Base-by-base conservation (phyloP, 2,329 filamentous ascomycete species). In the Karstenula rhodostoma region DNA sequence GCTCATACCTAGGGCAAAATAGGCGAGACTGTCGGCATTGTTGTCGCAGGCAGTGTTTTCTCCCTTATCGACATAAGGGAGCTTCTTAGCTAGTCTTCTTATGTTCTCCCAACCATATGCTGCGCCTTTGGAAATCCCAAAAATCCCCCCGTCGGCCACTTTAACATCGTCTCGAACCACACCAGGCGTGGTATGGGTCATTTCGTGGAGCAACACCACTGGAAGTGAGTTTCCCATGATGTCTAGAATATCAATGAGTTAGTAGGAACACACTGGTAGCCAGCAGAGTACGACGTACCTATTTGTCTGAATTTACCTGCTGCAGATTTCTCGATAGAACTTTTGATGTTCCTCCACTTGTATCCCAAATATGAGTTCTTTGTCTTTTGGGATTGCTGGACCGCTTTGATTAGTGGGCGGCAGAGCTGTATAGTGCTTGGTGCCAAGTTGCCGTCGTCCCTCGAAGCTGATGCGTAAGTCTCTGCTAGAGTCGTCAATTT, bases 21-120 rank as follows among this genome's bases (percentile, higher is more conserved):
- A 51, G 25, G 48, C 48, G 29, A 51, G 13, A 22, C 48, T 51
- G 19, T 51, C 48, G 13, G 48, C 48, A 13, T 51, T 51, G 1
- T 51, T 22, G 22, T 51, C 48, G 29, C 48, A 51, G 27, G 48
- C 48, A 51, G n/a, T n/a, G n/a, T n/a, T n/a, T n/a, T n/a, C n/a
- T n/a, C n/a, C n/a, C n/a, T n/a, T n/a, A n/a, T n/a, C n/a, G n/a
- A n/a, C 48, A 35, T 51, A 51, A 13, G 48, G 48, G 29, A 35
- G 29, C 29, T 27, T 51, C 29, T 51, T 51, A 19, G 48, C 48
- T 1, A 51, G 48, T 10, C 48, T 37, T 37, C 37, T 51, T 6
- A 13, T 13, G 13, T 35, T 51, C 27, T 51, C 25, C 48, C 48
- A 51, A 51, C 48, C 48, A 37, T 51, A 51, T 51, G 29, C 48